A percentile compares a stretch with the other conserved stretches of the same genome.
Evolutionary conservation across 768 basidiomycete species (phyloP).

Genomic region (Boletus patriciae): DNA sequence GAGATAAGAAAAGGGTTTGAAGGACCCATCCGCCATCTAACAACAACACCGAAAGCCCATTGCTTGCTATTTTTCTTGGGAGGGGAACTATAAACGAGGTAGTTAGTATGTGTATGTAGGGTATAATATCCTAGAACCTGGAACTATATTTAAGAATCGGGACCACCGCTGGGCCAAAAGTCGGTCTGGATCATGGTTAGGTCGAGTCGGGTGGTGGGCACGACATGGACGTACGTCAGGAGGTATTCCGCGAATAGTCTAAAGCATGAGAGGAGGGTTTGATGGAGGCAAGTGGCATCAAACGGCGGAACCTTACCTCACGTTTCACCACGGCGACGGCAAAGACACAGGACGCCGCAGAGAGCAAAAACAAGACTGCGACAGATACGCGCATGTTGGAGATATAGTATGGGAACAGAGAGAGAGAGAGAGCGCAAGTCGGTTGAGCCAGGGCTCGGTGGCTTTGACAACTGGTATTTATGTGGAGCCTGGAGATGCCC

Average conservation of each 20-base stretch:
- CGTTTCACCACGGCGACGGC: slow-evolving; percentile 10
- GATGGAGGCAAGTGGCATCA: too few relatives aligned
- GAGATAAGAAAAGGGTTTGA: neutral
- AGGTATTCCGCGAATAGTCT: neutral
- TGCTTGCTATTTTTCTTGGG: neutral
- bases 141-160: neutral
- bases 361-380: slow-evolving; percentile 13
- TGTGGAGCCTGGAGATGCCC: slow-evolving; percentile 3
- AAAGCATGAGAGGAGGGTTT: neutral
- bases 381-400: slow-evolving; percentile 17
- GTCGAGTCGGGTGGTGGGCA: neutral
- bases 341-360: slow-evolving; percentile 7
- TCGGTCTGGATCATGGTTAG: neutral
- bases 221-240: neutral
- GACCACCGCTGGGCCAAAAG: neutral
- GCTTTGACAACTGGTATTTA: neutral
- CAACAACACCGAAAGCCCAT: neutral
- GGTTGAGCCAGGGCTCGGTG: neutral
- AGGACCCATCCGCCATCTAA: neutral
- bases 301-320: slow-evolving; percentile 3
- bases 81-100: neutral
- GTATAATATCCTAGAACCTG: too few relatives aligned
- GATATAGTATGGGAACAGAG: neutral
- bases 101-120: neutral
- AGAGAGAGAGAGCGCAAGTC: neutral